A percentile compares a stretch with the other conserved stretches of the same genome.
These are phyloP conservation scores for Botrytis galanthina DNA, from an alignment of 2,329 filamentous ascomycete genomes.

Conservation along the genomic window DNA sequence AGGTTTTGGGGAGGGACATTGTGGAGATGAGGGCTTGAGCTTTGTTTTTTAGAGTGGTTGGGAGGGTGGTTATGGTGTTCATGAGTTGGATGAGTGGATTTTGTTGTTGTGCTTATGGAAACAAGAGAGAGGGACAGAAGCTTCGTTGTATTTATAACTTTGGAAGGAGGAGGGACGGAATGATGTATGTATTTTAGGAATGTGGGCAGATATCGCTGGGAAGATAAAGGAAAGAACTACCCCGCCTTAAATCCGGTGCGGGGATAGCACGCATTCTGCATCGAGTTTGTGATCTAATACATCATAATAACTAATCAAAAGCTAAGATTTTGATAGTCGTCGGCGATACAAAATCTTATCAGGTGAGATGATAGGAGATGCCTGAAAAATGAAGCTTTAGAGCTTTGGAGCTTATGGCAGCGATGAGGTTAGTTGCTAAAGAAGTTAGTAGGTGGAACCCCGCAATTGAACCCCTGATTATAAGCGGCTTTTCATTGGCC, in stretches of 20 bases:
- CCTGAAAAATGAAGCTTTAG: not conserved
- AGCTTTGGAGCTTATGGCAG: not conserved
- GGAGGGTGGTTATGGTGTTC: not conserved
- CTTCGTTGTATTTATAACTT: not conserved
- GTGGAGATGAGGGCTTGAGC: conserved; percentile 19
- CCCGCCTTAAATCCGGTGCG: not conserved
- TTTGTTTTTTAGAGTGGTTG: not conserved
- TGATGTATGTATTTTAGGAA: not conserved
- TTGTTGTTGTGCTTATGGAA: not conserved
- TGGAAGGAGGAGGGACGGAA: not conserved
- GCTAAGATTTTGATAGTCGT: not conserved
- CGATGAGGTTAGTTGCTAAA: not conserved
- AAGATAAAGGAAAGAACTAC: not conserved
- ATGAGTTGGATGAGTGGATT: not conserved
- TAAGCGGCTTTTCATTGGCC: not conserved
- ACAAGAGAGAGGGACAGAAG: not conserved
- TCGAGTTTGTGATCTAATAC: not conserved
- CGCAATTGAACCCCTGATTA: not conserved
- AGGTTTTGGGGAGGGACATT: conserved; percentile 58
- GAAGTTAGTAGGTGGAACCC: not conserved
- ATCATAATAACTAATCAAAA: not conserved
- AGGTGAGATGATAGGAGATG: not conserved
- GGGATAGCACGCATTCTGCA: not conserved
- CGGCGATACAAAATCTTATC: not conserved
- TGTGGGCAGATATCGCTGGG: not conserved